Base-by-base conservation (phyloP, 2,329 filamentous ascomycete species). In the Aspergillus hiratsukae region DNA sequence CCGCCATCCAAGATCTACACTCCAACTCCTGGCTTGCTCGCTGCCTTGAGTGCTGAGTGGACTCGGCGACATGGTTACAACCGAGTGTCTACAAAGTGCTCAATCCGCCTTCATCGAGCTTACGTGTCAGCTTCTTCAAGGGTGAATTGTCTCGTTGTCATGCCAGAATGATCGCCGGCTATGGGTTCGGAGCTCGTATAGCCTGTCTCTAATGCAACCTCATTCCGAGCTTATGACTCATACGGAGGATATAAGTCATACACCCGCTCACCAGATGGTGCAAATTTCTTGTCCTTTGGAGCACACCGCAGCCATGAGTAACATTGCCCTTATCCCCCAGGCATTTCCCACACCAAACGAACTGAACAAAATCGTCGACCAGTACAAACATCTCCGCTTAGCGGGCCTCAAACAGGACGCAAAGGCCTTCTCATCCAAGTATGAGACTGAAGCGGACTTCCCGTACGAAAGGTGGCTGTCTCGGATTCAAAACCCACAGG, bases 391-490 rank as follows among this genome's bases (percentile, higher is more conserved):
- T 6, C 41, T 57, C 21, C 52, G 55, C 6, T n/a, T 57, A 11
- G 28, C 17, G 11, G 55, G 52, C 5, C 52, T 57, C 7, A 40
- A 57, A 28, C 45, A 57, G n/a, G 31, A 51, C 5, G 52, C 55
- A 5, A 4, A 51, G 1, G 48, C 55, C 4, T 57, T 57, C 21
- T 21, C 21, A 14, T 48, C 55, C 0, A 57, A 35, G 3, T 54
- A 57, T 41, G 55, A 57, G 6, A 19, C 46, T 4, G 55, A 57
- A 46, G 14, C 54, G 2, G 4, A 49, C 2, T 54, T 57, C 17
- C 52, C 52, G 6, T 17, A 23, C 5, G 29, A 54, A 8, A 51
- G 19, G 23, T 57, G 55, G 55, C n/a, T 48, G 6, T 23, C 52
- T 8, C 40, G 55, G 9, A 46, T 57, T 1, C 6, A 35, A 14